Percentiles rank a stretch among this genome's conserved stretches.
Conservation (phyloP, 2,329 filamentous ascomycete species). For the Aspergillus melleus region DNA sequence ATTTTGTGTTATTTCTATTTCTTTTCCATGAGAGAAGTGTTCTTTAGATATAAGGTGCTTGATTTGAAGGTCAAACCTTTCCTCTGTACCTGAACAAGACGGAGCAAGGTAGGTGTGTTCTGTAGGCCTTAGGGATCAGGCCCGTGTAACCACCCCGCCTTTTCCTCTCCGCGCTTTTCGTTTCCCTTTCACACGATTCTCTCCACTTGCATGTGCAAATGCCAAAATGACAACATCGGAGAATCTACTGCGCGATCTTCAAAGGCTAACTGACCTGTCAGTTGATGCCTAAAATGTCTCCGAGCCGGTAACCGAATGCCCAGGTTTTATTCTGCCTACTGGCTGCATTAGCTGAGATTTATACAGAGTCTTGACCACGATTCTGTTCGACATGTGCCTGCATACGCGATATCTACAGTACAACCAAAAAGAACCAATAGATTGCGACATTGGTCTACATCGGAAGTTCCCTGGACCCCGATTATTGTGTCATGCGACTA, state of each 20-base stretch:
- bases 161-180: neutral
- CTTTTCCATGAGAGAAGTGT: no score
- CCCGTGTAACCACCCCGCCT: neutral
- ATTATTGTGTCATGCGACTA: neutral
- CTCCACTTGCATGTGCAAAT: neutral
- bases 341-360: neutral
- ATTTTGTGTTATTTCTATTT: neutral
- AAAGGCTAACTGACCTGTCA: neutral
- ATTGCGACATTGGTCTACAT: neutral
- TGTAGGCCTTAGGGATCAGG: neutral
- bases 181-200: neutral
- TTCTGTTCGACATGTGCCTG: neutral
- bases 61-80: no score
- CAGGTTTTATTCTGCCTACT: neutral
- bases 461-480: neutral
- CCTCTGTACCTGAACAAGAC: no score
- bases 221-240: neutral
- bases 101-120: no score
- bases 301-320: neutral
- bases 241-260: neutral
- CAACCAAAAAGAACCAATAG: no score
- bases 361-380: neutral
- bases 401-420: neutral
- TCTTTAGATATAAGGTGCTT: neutral
- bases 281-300: neutral